phyloP scores from a whole-genome alignment of 176 grass and related monocot genomes.

The Hsuehochloa calcarea region DNA sequence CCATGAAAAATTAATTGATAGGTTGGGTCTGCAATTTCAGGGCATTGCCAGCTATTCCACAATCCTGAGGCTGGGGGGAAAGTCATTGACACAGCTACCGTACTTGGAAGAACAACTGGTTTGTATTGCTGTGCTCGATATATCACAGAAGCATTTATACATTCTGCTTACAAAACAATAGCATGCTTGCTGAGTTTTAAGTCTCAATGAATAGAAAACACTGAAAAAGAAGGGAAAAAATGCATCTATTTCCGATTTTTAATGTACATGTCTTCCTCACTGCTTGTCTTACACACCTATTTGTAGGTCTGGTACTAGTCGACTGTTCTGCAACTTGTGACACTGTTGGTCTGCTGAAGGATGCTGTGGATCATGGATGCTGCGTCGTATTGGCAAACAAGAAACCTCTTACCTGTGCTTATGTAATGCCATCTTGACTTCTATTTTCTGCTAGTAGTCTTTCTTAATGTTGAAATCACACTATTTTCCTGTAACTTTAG shows the following conservation, averaged over 20 bases:
- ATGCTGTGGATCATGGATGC: conserved; percentile 53
- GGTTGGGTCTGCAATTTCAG: conserved; percentile 35
- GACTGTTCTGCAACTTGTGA: conserved; percentile 89
- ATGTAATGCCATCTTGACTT: conserved; percentile 49
- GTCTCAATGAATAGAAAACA: background rate
- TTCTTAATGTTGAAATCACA: background rate
- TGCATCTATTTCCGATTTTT: background rate
- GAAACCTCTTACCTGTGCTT: conserved; percentile 76
- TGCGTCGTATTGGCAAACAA: conserved; percentile 82
- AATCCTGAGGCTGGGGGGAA: conserved; percentile 50
- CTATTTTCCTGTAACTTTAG: background rate
- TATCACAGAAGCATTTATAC: background rate
- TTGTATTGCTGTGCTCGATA: background rate
- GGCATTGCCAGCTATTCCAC: conserved; percentile 61
- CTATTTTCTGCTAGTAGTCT: conserved; percentile 7
- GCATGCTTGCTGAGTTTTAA: background rate
- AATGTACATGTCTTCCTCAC: background rate
- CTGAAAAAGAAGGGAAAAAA: background rate
- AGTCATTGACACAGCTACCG: conserved; percentile 47
- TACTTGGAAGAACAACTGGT: conserved; percentile 81
- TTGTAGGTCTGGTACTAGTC: conserved; percentile 75
- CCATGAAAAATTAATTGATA: too few relatives aligned
- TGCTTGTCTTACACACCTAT: background rate
- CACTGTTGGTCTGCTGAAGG: conserved; percentile 59
- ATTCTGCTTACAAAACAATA: background rate